Evolutionary conservation across 371 early-diverging fungal species (phyloP), one percentile per base, ranked within the genome.

Genomic region (Rhizopus arrhizus): DNA sequence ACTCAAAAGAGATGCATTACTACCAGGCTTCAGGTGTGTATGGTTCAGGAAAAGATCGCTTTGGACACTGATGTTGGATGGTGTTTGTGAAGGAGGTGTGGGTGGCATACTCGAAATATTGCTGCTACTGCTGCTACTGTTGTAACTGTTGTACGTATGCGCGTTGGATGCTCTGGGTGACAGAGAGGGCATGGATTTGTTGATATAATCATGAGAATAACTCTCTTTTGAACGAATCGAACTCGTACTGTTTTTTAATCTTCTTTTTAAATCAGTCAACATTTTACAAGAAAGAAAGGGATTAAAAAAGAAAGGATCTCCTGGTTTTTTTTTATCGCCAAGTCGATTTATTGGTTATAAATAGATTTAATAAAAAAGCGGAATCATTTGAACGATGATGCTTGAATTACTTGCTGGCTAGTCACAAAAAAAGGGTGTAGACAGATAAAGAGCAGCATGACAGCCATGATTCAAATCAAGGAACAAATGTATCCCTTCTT

Each of bases 21-120:
- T 76, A 28, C 88, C 88, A 12, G 86, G 86, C 62, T 81, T 84
- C 38, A 88, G 72, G 70, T 88, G 88, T 4, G 78, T 77, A 33
- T 88, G 86, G 43, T 80, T 82, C 49, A 87, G 73, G 10, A 85
- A 61, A 7, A 72, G 70, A 43, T 80, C 77, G 41, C 58, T 55
- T n/a, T 32, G 58, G 7, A 58, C 40, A 53, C 67, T 47, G 36
- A 64, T 34, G 15, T 53, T 55, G 32, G 54, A 51, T 2, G 64
- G 50, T 9, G 47, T 40, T 5, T 22, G 22, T 22, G 22, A 22
- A 22, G 56, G 60, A 3, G 66, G 61, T 8, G 58, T 57, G 1
- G 55, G 28, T 0, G 59, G 53, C 7, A 45, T 38, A 16, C 15
- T 43, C 13, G 62, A 29, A 10, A 48, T 22, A 42, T 60, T 65